A percentile compares a stretch with the other conserved stretches of the same genome.
phyloP scores from a whole-genome alignment of 306 rosid species.

The Hylodesmum podocarpum region DNA sequence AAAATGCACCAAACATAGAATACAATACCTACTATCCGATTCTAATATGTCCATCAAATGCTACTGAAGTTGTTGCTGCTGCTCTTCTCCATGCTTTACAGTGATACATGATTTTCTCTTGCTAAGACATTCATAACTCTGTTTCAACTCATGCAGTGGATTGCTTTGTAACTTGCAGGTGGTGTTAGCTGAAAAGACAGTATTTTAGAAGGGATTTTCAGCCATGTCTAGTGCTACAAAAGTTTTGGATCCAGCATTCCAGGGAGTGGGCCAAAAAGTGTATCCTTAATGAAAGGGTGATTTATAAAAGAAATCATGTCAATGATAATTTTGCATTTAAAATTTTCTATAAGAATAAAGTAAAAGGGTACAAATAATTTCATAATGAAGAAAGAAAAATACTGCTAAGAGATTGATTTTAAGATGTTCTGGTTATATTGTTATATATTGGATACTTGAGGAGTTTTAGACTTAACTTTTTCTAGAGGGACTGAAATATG shows the following conservation, averaged over 20 bases:
- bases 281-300: constrained; percentile 61
- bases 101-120: constrained; percentile 20
- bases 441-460: constrained; percentile 23
- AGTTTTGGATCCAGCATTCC: constrained; percentile 95
- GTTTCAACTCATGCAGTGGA: constrained; percentile 43
- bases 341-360: background rate
- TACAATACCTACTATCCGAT: background rate
- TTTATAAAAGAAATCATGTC: constrained; percentile 31
- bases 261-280: constrained; percentile 95
- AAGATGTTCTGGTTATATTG: constrained; percentile 22
- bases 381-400: background rate
- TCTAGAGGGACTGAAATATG: constrained; percentile 95
- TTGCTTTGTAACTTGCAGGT: constrained; percentile 37
- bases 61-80: constrained; percentile 10
- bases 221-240: constrained; percentile 90
- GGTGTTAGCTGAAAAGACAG: constrained; percentile 38
- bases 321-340: background rate
- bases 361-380: background rate
- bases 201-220: constrained; percentile 38
- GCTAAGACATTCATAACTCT: constrained; percentile 28
- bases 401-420: background rate
- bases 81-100: background rate
- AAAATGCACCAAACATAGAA: background rate
- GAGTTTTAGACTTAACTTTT: constrained; percentile 63
- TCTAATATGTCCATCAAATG: background rate